Evolutionary conservation across 2,329 filamentous ascomycete species (phyloP).

Genomic region (Dactylellina sp.): DNA sequence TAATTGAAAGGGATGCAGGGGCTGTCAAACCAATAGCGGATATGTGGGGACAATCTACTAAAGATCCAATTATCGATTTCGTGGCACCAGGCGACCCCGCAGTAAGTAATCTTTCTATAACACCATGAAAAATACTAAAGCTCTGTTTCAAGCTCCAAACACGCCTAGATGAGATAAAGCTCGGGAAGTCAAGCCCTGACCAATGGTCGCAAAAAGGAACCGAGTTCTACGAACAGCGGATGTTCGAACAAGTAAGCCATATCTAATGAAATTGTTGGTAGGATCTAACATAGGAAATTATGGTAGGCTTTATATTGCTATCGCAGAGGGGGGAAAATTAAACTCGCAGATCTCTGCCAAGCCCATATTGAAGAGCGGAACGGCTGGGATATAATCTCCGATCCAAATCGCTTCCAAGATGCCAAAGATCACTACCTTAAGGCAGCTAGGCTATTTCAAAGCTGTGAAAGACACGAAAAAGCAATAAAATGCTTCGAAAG

Average conservation of each 20-base stretch:
- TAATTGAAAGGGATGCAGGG: slow-evolving; percentile 6
- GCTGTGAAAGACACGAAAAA: slow-evolving; percentile 10
- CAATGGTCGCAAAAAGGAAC: slow-evolving; percentile 24
- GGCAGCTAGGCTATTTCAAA: slow-evolving; percentile 15
- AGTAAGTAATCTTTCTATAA: slow-evolving; percentile 1
- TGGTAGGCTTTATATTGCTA: slow-evolving; percentile 32
- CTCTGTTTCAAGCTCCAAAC: slow-evolving; percentile 9
- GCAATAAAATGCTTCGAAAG: slow-evolving; percentile 31
- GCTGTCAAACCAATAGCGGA: slow-evolving; percentile 12
- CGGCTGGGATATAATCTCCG: slow-evolving; percentile 25
- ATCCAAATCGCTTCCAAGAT: background rate
- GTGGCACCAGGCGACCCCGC: slow-evolving; percentile 6
- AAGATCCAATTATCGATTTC: background rate
- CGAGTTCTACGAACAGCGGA: slow-evolving; percentile 21
- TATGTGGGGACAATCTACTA: slow-evolving; percentile 15
- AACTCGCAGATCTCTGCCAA: slow-evolving; percentile 15
- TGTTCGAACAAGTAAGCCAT: slow-evolving; percentile 22
- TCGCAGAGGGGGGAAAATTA: background rate
- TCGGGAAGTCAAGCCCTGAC: slow-evolving; percentile 6
- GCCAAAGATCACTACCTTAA: slow-evolving; percentile 8
- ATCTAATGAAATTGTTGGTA: background rate
- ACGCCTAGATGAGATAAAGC: slow-evolving; percentile 16
- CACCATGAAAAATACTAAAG: background rate
- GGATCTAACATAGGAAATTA: background rate
- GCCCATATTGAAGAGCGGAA: slow-evolving; percentile 17